Evolutionary conservation across 2,329 filamentous ascomycete genomes (phyloP).

Genomic region (Bisporella sp.): DNA sequence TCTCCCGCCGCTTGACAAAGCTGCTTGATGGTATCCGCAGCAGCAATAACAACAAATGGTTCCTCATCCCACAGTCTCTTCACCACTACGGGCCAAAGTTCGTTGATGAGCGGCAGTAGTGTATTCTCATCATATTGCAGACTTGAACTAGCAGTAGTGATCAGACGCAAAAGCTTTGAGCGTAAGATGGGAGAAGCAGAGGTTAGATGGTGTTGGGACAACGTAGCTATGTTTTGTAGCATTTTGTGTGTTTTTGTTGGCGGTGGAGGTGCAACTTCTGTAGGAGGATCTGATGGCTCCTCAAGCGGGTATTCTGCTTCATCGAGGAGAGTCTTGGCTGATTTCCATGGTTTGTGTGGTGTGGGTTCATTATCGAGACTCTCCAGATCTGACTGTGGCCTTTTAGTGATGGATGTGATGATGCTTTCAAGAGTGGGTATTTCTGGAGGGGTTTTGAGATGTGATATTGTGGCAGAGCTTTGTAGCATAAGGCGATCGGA

Average conservation of each 20-base stretch:
- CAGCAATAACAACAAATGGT: slow-evolving; percentile 60
- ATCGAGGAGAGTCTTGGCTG: slow-evolving; percentile 29
- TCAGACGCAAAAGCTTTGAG: slow-evolving; percentile 68
- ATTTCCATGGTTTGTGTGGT: slow-evolving; percentile 29
- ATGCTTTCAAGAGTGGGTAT: slow-evolving; percentile 33
- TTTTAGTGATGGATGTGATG: background rate
- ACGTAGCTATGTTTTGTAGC: slow-evolving; percentile 70
- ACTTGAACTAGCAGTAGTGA: slow-evolving; percentile 64
- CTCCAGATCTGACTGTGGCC: slow-evolving; percentile 30
- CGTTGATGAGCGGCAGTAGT: slow-evolving; percentile 84
- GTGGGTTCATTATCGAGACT: slow-evolving; percentile 19
- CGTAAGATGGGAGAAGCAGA: slow-evolving; percentile 75
- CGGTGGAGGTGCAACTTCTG: slow-evolving; percentile 50
- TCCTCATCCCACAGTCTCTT: slow-evolving; percentile 61
- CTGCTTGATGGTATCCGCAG: slow-evolving; percentile 59
- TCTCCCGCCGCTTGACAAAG: slow-evolving; percentile 70
- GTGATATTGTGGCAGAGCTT: slow-evolving; percentile 20
- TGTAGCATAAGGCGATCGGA: slow-evolving; percentile 38
- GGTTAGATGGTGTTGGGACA: slow-evolving; percentile 87
- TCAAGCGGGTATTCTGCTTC: slow-evolving; percentile 20
- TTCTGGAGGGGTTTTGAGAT: slow-evolving; percentile 37
- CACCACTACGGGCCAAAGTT: slow-evolving; percentile 79
- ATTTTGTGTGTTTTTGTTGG: slow-evolving; percentile 75
- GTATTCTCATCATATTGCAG: slow-evolving; percentile 71
- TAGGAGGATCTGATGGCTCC: slow-evolving; percentile 28